A percentile compares a stretch with the other conserved stretches of the same genome.
phyloP scores from a whole-genome alignment of 1,284 basidiomycete species.

The Sporisorium graminicola region DNA sequence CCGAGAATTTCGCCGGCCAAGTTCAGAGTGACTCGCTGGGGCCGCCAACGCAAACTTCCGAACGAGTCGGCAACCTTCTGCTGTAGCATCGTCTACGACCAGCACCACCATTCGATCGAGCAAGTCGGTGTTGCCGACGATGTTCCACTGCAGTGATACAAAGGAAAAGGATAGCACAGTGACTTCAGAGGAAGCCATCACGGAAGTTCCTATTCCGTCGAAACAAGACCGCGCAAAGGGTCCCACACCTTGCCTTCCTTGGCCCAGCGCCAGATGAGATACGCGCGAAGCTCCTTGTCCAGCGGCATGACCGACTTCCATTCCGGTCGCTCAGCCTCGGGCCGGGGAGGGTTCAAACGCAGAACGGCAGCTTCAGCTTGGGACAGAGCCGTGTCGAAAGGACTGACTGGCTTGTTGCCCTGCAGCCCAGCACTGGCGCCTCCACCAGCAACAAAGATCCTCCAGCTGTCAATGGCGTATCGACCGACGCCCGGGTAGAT shows the following conservation, averaged over 20 bases:
- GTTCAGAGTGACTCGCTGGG: background rate
- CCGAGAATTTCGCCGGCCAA: background rate
- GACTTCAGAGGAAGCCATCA: background rate
- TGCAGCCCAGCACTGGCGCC: conserved; percentile 23
- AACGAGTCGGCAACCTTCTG: background rate
- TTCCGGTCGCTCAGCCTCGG: conserved; percentile 11
- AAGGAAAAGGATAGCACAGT: background rate
- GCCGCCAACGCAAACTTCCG: background rate
- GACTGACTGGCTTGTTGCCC: conserved; percentile 25
- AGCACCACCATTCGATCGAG: background rate
- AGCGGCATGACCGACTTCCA: conserved; percentile 47
- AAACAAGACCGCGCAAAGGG: conserved; percentile 21
- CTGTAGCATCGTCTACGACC: too few relatives aligned
- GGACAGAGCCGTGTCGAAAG: conserved; percentile 5
- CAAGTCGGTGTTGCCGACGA: background rate
- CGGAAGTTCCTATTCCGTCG: background rate
- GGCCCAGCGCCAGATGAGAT: conserved; percentile 46
- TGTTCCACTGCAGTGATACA: background rate
- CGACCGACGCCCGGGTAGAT: conserved; percentile 41
- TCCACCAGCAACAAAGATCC: conserved; percentile 39
- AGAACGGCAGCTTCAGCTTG: background rate
- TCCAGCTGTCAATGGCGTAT: conserved; percentile 46
- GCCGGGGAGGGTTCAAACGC: background rate
- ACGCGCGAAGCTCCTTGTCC: conserved; percentile 48
- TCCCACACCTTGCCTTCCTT: conserved; percentile 39